Evolutionary conservation across 177 flowering plant species (phyloP), one percentile per base, ranked within the genome.

Genomic region (Vitis hybrid): DNA sequence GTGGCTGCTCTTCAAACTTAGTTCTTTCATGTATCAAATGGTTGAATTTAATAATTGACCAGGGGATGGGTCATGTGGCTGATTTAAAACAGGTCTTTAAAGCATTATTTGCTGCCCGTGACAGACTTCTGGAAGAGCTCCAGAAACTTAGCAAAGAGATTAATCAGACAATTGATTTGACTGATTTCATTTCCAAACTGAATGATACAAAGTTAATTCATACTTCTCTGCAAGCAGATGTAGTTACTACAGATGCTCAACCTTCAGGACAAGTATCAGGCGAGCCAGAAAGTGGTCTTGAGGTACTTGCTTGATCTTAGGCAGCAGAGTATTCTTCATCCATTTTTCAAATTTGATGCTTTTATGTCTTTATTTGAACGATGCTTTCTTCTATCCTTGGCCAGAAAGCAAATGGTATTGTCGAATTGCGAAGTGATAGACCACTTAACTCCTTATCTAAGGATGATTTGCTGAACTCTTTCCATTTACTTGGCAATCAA

Each of bases 121-220:
- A 82, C 72, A 74, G 79, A 56, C 87, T 96, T 75, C 73, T 89
- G 16, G 90, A 86, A 69, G 97, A 96, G 72, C 74, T 92, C 58
- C 82, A 80, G 66, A 90, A 73, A 70, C 86, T 93, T 60, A 82
- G 91, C 83, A 83, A 84, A 79, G 91, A 81, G 31, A 78, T 89
- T 72, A 85, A 75, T 74, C 75, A 80, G 77, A 62, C 83, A 70
- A 80, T 93, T 77, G 94, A 89, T 75, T 75, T 88, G 72, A 69
- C 81, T 60, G 90, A 86, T 68, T 73, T 85, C 67, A 67, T 73
- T 57, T 82, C 85, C 63, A 74, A 64, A 70, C 74, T 78, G 62
- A 76, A 78, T 80, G 81, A 79, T 29, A 63, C 72, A 52, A 79
- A 73, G 62, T 76, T 84, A 63, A 73, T 79, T 63, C 69, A 72